Base-by-base conservation (phyloP, 1,284 basidiomycete species). In the Xerocomus amazonicus region DNA sequence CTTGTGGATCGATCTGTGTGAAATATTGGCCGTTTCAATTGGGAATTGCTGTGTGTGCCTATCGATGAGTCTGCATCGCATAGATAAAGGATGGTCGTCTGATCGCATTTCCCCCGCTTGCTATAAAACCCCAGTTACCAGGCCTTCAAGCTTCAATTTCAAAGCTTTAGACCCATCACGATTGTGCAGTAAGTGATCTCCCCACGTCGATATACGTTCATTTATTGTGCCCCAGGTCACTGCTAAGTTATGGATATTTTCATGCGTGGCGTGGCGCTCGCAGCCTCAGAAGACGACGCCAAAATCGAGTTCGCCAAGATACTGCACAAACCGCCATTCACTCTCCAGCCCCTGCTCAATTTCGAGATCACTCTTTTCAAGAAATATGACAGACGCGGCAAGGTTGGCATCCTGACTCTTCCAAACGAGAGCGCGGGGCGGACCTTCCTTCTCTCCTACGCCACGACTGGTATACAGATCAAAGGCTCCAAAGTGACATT, bases 321-420 rank as follows among this genome's bases (percentile, higher is more conserved):
- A 29, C 43, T 73, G n/a, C 71, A 72, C 54, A 67, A 60, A 12
- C 56, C 62, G 0, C 71, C 71, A 0, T 73, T 73, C 49, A 52
- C 58, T 3, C 43, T 41, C 0, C 17, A 57, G 0, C 54, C 57
- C 2, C 40, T 38, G 1, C 44, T 66, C 14, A 73, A 72, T 34
- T 73, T 73, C 31, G 62, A 72, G 8, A 45, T 72, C 6, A 26
- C 32, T 9, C 45, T 73, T 2, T 71, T 73, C 51, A 56, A 46
- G 38, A 61, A 48, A 17, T 4, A 56, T 8, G 36, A 58, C 23
- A 0, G 33, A 0, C 65, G 63, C 9, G 70, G 55, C 46, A 60
- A 56, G 33, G 27, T 47, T 2, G 70, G 70, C 26, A 54, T 72
- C 8, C 58, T 71, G n/a, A 70, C 67, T 1, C 52, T 71, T 14